These are phyloP conservation scores for Diospyros kaki DNA, from an alignment of 148 eudicot genomes.

Conservation along the genomic window DNA sequence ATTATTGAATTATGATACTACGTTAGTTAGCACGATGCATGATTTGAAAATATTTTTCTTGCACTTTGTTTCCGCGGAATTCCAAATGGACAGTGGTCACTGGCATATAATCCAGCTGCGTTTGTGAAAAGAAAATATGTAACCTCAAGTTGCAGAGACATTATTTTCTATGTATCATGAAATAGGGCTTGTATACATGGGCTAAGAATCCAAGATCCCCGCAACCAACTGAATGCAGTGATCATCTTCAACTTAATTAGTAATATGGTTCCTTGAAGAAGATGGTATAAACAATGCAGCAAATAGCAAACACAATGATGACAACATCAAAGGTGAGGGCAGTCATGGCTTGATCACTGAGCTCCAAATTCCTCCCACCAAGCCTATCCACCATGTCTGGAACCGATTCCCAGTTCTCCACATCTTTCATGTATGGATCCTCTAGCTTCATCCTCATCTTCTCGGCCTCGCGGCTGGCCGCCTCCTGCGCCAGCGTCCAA, in stretches of 20 bases:
- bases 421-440: conserved; percentile 60
- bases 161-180: too few relatives aligned
- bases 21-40: too few relatives aligned
- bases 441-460: conserved; percentile 69
- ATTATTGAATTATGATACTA: too few relatives aligned
- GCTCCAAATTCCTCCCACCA: conserved; percentile 63
- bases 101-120: too few relatives aligned
- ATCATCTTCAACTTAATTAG: neutral
- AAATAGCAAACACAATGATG: conserved; percentile 43
- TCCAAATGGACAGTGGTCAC: too few relatives aligned
- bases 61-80: too few relatives aligned
- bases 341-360: conserved; percentile 74
- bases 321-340: conserved; percentile 75
- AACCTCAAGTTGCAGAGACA: too few relatives aligned
- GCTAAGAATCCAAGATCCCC: too few relatives aligned
- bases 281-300: conserved; percentile 57
- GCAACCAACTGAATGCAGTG: too few relatives aligned
- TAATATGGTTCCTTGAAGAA: conserved; percentile 63
- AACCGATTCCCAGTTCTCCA: conserved; percentile 42
- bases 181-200: too few relatives aligned
- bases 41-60: too few relatives aligned
- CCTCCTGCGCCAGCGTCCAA: conserved; percentile 82
- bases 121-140: too few relatives aligned
- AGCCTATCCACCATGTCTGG: conserved; percentile 80
- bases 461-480: conserved; percentile 64